phyloP scores from a whole-genome alignment of 139 green algal genomes.

The Coccomyxa sp. region DNA sequence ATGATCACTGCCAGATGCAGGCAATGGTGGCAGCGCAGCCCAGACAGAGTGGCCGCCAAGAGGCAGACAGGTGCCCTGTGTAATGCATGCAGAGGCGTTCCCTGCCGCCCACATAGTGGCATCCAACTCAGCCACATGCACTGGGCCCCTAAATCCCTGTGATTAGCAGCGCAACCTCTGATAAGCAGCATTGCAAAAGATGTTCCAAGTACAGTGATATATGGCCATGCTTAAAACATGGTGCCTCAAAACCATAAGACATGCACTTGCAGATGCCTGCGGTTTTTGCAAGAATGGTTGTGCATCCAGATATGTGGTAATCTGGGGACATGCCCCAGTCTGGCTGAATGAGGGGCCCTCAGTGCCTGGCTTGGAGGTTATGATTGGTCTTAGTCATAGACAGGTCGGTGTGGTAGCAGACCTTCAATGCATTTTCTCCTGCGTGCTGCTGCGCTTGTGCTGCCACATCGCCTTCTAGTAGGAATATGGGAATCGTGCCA shows the following conservation, averaged over 20 bases:
- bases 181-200: not conserved
- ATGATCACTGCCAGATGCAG: not conserved
- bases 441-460: not conserved
- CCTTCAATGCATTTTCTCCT: conserved; percentile 4
- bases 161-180: not conserved
- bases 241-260: not conserved
- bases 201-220: not conserved
- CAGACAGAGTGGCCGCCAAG: conserved; percentile 71
- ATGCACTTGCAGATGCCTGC: not conserved
- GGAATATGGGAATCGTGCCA: conserved; percentile 3
- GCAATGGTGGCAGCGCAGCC: conserved; percentile 53
- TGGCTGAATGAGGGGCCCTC: too few relatives aligned
- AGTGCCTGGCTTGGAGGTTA: too few relatives aligned
- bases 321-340: too few relatives aligned
- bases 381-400: too few relatives aligned
- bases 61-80: conserved; percentile 43
- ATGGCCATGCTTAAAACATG: not conserved
- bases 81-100: conserved; percentile 52
- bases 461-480: conserved; percentile 6
- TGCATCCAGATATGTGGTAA: not conserved
- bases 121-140: conserved; percentile 42
- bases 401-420: not conserved
- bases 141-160: conserved; percentile 19
- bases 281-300: not conserved
- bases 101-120: conserved; percentile 38